These are phyloP conservation scores for Corniculantispora saksenae DNA, from an alignment of 2,329 filamentous ascomycete genomes.

Conservation along the genomic window DNA sequence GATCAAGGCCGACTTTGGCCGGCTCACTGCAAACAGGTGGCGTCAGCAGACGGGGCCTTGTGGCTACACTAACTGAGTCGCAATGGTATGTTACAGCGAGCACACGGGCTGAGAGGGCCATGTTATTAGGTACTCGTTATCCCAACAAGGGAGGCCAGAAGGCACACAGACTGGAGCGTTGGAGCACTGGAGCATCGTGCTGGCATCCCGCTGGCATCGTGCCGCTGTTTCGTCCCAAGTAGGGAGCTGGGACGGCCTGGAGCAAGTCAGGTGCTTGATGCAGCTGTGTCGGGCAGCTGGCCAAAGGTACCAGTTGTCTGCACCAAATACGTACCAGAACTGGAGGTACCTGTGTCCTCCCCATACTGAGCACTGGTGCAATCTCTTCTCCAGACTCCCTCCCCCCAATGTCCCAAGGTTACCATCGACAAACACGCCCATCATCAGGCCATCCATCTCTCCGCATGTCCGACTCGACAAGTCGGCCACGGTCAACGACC, in stretches of 20 bases:
- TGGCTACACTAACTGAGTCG: neutral
- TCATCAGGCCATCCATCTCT: neutral
- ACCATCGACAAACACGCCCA: slow-evolving; percentile 1
- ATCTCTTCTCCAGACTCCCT: too few species aligned
- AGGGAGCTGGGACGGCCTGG: neutral
- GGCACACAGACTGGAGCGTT: neutral
- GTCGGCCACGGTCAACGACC: neutral
- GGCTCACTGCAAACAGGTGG: neutral
- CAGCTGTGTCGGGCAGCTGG: neutral
- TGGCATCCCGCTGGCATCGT: too few species aligned
- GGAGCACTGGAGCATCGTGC: too few species aligned
- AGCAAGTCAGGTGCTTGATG: neutral
- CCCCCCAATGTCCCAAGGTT: neutral
- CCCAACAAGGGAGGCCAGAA: neutral
- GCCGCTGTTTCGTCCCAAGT: neutral
- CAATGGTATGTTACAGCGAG: neutral
- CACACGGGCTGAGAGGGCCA: too few species aligned
- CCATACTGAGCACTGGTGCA: too few species aligned
- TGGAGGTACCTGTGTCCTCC: neutral
- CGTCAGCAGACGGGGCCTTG: slow-evolving; percentile 9
- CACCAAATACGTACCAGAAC: neutral
- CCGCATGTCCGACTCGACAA: neutral
- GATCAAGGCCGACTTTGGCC: neutral
- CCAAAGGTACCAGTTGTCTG: neutral
- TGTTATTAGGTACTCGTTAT: neutral